Evolutionary conservation across 2,329 filamentous ascomycete species (phyloP), one percentile per base, ranked within the genome.

Genomic region (Botrytis cinerea): DNA sequence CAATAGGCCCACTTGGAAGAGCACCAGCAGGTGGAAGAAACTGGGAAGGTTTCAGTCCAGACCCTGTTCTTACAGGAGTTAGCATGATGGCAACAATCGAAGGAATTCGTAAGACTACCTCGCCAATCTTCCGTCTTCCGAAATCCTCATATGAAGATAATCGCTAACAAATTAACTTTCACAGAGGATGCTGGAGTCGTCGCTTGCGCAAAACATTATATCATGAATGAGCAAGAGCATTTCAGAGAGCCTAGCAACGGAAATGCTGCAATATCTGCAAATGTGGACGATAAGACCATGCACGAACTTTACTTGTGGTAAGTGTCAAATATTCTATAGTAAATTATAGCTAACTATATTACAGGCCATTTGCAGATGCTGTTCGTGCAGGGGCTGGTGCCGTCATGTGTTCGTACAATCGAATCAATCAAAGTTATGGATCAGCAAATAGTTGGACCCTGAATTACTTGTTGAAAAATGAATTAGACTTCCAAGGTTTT

Each of bases 401-500:
- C 6, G 85, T 97, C 71, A 97, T 97, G 94, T 94, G 93, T 81
- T 90, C 91, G 0, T 78, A 78, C 69, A 78, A 78, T 32, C 75
- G 92, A 79, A 82, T 94, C 81, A 97, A 97, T 84, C 93, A 93
- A 82, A 93, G 89, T 28, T 94, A 94, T 78, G 87, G 83, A 48
- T 95, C 93, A 81, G 91, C 95, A 78, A 96, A 96, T 84, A 91
- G 90, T 57, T 90, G 91, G 78, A 83, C 91, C 6, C 83, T 94
- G 77, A 96, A 96, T 80, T 89, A 91, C 68, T 83, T 96, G 1
- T 86, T 96, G 78, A 96, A 96, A 84, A 88, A 88, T 46, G 93
- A 96, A 82, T 85, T 95, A 1, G 92, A 92, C 51, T 95, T 95
- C 84, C 92, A 93, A 76, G 93, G 93, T 0, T 93, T 93, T 79